Percentiles rank a stretch among this genome's conserved stretches.
phyloP scores from a whole-genome alignment of 768 basidiomycete genomes.

The Scleroderma bovista region DNA sequence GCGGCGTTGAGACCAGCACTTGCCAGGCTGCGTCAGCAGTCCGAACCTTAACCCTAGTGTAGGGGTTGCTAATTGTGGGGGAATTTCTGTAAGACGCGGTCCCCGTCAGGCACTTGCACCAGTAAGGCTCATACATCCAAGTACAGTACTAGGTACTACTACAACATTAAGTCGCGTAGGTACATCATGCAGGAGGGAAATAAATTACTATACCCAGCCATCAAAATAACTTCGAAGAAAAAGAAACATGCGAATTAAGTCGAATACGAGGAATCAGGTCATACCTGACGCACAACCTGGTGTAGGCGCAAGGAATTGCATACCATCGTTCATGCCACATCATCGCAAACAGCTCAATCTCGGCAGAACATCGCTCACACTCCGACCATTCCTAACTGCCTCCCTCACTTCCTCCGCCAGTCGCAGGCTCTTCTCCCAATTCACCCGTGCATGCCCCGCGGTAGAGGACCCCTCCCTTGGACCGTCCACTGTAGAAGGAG shows the following conservation, averaged over 20 bases:
- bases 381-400: constrained; percentile 14
- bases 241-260: no score
- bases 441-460: constrained; percentile 12
- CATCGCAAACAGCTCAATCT: constrained; percentile 18
- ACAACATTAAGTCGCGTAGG: no score
- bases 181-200: no score
- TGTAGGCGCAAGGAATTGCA: background rate
- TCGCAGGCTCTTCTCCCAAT: constrained; percentile 24
- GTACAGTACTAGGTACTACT: no score
- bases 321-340: constrained; percentile 1
- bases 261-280: no score
- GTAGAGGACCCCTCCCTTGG: background rate
- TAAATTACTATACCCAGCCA: no score
- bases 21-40: background rate
- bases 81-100: no score
- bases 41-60: background rate
- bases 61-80: background rate
- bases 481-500: background rate
- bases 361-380: constrained; percentile 21
- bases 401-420: constrained; percentile 19
- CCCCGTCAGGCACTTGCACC: no score
- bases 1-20: no score
- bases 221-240: background rate
- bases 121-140: no score
- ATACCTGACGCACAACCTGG: no score